These are phyloP conservation scores for Lachancea lanzarotensis DNA, from an alignment of 805 yeast species.

Conservation along the genomic window DNA sequence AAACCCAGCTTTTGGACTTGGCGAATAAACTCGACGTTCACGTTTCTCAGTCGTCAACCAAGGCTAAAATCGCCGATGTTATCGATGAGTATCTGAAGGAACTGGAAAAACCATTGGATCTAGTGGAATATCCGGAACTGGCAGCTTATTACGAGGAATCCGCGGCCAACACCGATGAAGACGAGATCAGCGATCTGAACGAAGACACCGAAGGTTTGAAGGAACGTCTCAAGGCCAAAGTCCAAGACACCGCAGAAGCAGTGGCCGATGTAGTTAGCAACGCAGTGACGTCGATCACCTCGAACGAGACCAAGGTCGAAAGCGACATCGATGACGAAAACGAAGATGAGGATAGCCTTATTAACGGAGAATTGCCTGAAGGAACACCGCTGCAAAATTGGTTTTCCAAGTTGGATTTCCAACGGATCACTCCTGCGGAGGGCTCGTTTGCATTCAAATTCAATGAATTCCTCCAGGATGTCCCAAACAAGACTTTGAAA, in stretches of 20 bases:
- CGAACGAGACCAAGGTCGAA: constrained; percentile 12
- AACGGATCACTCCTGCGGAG: constrained; percentile 6
- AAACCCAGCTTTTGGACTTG: constrained; percentile 24
- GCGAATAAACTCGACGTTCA: constrained; percentile 20
- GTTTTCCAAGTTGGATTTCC: constrained; percentile 9
- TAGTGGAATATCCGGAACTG: constrained; percentile 26
- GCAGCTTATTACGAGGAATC: constrained; percentile 17
- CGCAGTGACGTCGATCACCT: constrained; percentile 36
- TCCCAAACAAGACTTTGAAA: constrained; percentile 14
- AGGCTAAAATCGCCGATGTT: constrained; percentile 17
- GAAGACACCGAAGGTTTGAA: constrained; percentile 14
- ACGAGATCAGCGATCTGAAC: constrained; percentile 4
- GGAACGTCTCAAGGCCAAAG: constrained; percentile 19
- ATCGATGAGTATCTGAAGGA: constrained; percentile 17
- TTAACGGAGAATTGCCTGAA: constrained; percentile 6
- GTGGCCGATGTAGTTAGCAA: constrained; percentile 1
- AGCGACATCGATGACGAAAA: constrained; percentile 8
- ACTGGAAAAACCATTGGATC: constrained; percentile 19
- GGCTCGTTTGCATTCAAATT: constrained; percentile 18
- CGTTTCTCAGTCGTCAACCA: constrained; percentile 14
- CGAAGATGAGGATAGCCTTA: constrained; percentile 7
- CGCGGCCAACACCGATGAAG: constrained; percentile 2
- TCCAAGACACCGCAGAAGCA: constrained; percentile 9
- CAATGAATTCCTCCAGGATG: constrained; percentile 19
- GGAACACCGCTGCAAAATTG: constrained; percentile 7